Base-by-base conservation (phyloP, 768 basidiomycete species). In the Lepiota venenata region DNA sequence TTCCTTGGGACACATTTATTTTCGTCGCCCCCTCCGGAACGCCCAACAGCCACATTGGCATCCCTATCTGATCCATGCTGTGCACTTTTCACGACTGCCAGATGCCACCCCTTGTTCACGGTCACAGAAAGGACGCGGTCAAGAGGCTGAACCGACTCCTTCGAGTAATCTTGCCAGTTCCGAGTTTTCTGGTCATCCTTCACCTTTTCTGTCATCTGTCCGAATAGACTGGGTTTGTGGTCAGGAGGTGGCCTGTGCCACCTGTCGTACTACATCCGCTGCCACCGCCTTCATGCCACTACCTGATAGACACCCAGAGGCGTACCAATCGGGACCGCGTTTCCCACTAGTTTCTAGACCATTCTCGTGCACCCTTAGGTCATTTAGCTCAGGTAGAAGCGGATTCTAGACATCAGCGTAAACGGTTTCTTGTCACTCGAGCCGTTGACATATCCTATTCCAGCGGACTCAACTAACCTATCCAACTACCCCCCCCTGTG, bases 401-500 rank as follows among this genome's bases (percentile, higher is more conserved):
- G 10, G 29, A 51, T n/a, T 10, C 11, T 29, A 29, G 4, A 36
- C 15, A 1, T 49, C 22, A 12, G 27, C 48, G 37, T 11, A 38
- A 50, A 42, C 25, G 49, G 25, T 9, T 21, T 36, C 18, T 27
- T 41, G 37, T 47, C 46, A 42, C 39, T 48, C 25, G 44, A 22
- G 36, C n/a, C 20, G 38, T 38, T 47, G 32, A 32, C 32, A 32
- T 12, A 37, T 54, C 52, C 52, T 47, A 47, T 54, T 54, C 46
- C 12, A 37, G 45, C 52, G 52, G 52, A 54, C 22, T 40, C 27
- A 20, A 27, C 36, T 32, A 39, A 37, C n/a, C 21, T 32, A 32
- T 47, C 47, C 22, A 2, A 2, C 44, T 41, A 16, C 45, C 25
- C 12, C 16, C 11, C 32, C 16, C 25, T 18, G 15, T 14, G 6